Evolutionary conservation across 2,329 filamentous ascomycete species (phyloP), one percentile per base, ranked within the genome.

Genomic region (Xylaria sp.): DNA sequence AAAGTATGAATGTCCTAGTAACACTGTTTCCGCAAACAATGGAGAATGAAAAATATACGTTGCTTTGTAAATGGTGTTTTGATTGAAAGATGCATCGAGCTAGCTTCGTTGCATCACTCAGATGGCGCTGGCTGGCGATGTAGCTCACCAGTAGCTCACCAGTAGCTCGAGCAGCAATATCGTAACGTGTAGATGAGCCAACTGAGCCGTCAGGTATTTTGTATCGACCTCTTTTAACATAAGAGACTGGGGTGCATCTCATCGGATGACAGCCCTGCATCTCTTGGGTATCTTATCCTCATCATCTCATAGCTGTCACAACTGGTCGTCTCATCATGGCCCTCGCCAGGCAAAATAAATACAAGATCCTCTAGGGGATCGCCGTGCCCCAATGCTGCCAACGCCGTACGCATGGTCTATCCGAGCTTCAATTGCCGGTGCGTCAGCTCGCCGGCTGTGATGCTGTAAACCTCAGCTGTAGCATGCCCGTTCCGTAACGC

Each of bases 11-110:
- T 62, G 50, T 58, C 67, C 56, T 39, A 65, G 55, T 51, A 44
- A 39, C 61, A 31, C 20, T 28, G 25, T 59, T 76, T 76, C 75
- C 76, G 75, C 50, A 76, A 76, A 77, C 75, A 77, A 77, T 75
- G 68, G 52, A 54, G 48, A 67, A 52, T n/a, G 39, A 31, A 62
- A 28, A 51, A 64, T n/a, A 46, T n/a, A 44, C 51, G 63, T 34
- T 31, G 67, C 72, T 77, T 75, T 76, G 72, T 75, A 37, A 56
- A 64, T 48, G 12, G 41, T 46, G 28, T 54, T 52, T 60, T 71
- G 65, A 63, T 71, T 74, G 70, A 61, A 72, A 44, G 69, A 65
- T 70, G 64, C 64, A 69, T 70, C 44, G 65, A 75, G 73, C 69
- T 70, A 74, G 63, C 41, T 69, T 65, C 52, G 34, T 64, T 20